A percentile compares a stretch with the other conserved stretches of the same genome.
Evolutionary conservation across 306 rosid genomes (phyloP).

Genomic region (Fragaria nilgerrensis): DNA sequence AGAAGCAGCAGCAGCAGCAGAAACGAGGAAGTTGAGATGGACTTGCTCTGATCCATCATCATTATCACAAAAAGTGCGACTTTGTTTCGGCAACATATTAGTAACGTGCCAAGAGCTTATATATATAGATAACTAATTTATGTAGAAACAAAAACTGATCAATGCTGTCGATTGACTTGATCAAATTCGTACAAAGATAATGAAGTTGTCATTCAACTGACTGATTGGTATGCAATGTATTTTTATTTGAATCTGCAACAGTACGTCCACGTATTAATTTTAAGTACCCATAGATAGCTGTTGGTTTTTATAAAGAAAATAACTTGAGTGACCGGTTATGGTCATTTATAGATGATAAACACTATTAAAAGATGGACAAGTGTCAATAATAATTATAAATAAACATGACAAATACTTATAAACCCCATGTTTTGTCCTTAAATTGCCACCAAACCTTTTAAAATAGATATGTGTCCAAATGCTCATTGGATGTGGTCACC

Average conservation of each 20-base stretch:
- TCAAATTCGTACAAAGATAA: neutral
- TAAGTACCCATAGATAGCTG: neutral
- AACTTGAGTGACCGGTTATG: too few relatives aligned
- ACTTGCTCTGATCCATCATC: conserved; percentile 7
- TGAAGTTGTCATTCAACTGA: neutral
- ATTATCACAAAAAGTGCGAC: neutral
- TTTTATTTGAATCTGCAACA: neutral
- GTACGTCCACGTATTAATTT: neutral
- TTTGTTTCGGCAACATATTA: neutral
- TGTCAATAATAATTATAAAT: too few relatives aligned
- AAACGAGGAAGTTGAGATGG: neutral
- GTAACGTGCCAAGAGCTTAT: neutral
- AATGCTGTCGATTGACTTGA: neutral
- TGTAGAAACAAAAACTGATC: neutral
- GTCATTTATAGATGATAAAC: too few relatives aligned
- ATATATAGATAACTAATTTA: neutral
- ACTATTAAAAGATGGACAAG: too few relatives aligned
- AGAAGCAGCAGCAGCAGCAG: neutral
- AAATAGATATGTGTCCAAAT: too few relatives aligned
- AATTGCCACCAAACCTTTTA: too few relatives aligned
- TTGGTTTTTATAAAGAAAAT: too few relatives aligned
- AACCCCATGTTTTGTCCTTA: too few relatives aligned
- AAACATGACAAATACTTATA: too few relatives aligned
- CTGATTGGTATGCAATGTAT: neutral
- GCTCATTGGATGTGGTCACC: too few relatives aligned